These are phyloP conservation scores for Gyrodon lividus DNA, from an alignment of 768 basidiomycete genomes.

Conservation along the genomic window DNA sequence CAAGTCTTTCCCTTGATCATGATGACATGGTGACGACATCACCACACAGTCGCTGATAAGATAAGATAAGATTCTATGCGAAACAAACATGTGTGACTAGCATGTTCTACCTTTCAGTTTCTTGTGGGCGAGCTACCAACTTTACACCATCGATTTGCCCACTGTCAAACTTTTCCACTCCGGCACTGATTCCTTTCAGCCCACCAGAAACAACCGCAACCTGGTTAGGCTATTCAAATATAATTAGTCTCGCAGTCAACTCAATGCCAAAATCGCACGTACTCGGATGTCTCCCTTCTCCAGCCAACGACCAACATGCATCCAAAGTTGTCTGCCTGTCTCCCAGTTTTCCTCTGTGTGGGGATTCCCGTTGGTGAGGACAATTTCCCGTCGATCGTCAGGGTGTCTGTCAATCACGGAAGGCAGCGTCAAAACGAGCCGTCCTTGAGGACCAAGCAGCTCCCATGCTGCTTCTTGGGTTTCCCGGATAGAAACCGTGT, in stretches of 20 bases:
- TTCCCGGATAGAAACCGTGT: slow-evolving; percentile 37
- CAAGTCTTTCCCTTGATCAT: slow-evolving; percentile 25
- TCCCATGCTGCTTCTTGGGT: slow-evolving; percentile 39
- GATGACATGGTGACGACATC: slow-evolving; percentile 15
- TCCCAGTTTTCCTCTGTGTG: slow-evolving; percentile 35
- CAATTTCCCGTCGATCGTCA: slow-evolving; percentile 27
- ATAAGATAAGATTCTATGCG: slow-evolving; percentile 26
- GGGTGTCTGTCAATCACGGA: slow-evolving; percentile 30
- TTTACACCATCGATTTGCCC: slow-evolving; percentile 45
- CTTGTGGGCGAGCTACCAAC: slow-evolving; percentile 43
- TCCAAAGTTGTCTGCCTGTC: slow-evolving; percentile 32
- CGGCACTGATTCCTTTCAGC: slow-evolving; percentile 41
- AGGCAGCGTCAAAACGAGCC: slow-evolving; percentile 34
- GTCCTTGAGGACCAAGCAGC: slow-evolving; percentile 38
- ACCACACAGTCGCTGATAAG: slow-evolving; percentile 23
- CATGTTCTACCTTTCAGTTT: slow-evolving; percentile 37
- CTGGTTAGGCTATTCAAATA: slow-evolving; percentile 38
- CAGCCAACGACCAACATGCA: slow-evolving; percentile 26
- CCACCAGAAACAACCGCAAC: slow-evolving; percentile 43
- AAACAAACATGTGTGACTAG: slow-evolving; percentile 18
- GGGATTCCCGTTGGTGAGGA: slow-evolving; percentile 34
- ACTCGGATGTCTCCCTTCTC: slow-evolving; percentile 34
- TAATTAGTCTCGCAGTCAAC: neutral
- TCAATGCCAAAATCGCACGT: slow-evolving; percentile 10
- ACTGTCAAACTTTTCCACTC: slow-evolving; percentile 40